Evolutionary conservation across 2,329 filamentous ascomycete species (phyloP).

Genomic region (Aspergillus melleus): DNA sequence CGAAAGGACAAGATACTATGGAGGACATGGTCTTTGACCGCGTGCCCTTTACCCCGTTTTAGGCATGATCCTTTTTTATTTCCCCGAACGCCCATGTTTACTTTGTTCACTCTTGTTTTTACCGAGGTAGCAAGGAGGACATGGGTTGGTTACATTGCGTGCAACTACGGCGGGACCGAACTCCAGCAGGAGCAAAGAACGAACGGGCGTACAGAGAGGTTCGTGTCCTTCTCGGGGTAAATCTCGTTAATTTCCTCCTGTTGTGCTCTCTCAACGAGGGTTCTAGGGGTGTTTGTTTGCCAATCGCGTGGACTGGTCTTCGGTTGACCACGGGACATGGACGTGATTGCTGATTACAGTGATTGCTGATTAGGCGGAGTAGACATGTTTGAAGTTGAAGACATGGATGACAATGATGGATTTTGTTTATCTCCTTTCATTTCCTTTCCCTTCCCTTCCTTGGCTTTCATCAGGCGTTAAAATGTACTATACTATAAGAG

Average conservation of each 20-base stretch:
- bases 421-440: not conserved
- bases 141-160: not conserved
- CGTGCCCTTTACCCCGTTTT: too few relatives aligned
- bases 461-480: conserved; percentile 8
- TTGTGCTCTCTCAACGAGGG: not conserved
- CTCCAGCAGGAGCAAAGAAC: not conserved
- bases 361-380: too few relatives aligned
- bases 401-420: not conserved
- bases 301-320: not conserved
- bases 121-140: not conserved
- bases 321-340: too few relatives aligned
- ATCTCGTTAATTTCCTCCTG: not conserved
- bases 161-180: not conserved
- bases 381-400: not conserved
- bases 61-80: too few relatives aligned
- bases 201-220: not conserved
- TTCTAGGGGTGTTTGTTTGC: not conserved
- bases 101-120: not conserved
- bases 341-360: too few relatives aligned
- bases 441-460: not conserved
- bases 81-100: too few relatives aligned
- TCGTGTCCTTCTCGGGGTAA: not conserved
- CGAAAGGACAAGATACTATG: too few relatives aligned
- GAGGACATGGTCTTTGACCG: too few relatives aligned
- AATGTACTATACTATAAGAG: conserved; percentile 6